Conservation (phyloP, 2,329 filamentous ascomycete species). For the Trichothecium sympodiale region DNA sequence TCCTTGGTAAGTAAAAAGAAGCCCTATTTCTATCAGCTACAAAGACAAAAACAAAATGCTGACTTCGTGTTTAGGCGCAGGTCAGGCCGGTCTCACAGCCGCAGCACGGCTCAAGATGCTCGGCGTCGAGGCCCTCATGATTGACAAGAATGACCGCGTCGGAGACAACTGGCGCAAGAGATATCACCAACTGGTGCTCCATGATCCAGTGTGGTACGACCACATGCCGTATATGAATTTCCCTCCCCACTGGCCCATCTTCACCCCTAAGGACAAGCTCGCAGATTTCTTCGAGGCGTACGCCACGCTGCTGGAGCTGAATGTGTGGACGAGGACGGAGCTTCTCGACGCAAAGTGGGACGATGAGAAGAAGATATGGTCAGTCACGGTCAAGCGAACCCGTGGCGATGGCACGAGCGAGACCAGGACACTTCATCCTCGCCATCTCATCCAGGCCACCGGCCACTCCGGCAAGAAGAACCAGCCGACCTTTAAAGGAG, state of each 20-base stretch:
- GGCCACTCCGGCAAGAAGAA: conserved; percentile 58
- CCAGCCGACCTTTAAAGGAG: conserved; percentile 44
- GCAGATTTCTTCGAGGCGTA: conserved; percentile 60
- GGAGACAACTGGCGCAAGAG: conserved; percentile 55
- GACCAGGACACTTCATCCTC: conserved; percentile 45
- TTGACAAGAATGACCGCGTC: conserved; percentile 45
- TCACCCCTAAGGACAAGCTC: conserved; percentile 62
- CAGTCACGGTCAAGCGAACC: conserved; percentile 38
- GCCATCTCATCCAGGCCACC: conserved; percentile 55
- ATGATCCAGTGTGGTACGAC: conserved; percentile 54
- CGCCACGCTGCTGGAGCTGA: conserved; percentile 52
- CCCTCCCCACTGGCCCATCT: conserved; percentile 55
- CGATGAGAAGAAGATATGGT: conserved; percentile 40
- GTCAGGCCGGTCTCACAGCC: conserved; percentile 46
- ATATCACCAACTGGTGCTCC: conserved; percentile 55
- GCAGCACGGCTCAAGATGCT: conserved; percentile 51
- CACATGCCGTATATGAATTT: conserved; percentile 55
- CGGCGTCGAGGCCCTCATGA: conserved; percentile 41
- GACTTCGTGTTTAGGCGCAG: no score
- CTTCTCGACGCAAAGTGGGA: conserved; percentile 38
- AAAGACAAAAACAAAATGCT: no score
- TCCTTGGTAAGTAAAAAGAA: conserved; percentile 39
- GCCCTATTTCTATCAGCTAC: background rate
- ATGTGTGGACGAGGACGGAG: conserved; percentile 50
- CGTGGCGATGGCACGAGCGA: conserved; percentile 35